phyloP scores from a whole-genome alignment of 768 basidiomycete species.

The Podaxis sp. region DNA sequence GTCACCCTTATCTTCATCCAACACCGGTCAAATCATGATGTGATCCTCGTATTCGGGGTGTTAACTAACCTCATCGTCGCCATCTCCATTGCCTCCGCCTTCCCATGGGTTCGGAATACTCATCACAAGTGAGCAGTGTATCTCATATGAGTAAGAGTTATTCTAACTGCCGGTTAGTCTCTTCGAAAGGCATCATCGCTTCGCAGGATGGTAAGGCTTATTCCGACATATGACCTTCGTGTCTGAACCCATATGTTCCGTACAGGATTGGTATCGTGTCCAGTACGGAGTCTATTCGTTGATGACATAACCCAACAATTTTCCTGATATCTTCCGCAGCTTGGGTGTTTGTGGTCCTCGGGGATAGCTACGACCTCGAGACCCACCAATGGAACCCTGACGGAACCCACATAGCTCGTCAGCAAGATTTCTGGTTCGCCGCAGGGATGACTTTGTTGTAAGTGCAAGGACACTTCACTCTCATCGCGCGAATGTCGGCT shows the following conservation, averaged over 20 bases:
- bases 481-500: neutral
- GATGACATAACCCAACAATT: neutral
- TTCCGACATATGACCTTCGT: neutral
- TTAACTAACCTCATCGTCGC: constrained; percentile 59
- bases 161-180: constrained; percentile 40
- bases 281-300: constrained; percentile 40
- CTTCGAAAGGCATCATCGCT: constrained; percentile 81
- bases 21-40: constrained; percentile 49
- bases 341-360: constrained; percentile 71
- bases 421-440: constrained; percentile 81
- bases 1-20: constrained; percentile 52
- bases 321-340: constrained; percentile 27
- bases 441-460: constrained; percentile 75
- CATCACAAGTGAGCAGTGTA: constrained; percentile 67
- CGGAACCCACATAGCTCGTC: constrained; percentile 55
- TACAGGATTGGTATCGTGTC: constrained; percentile 48
- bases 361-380: constrained; percentile 60
- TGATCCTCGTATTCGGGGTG: constrained; percentile 61
- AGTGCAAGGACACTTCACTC: constrained; percentile 21
- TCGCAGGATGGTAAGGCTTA: constrained; percentile 67
- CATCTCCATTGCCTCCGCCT: constrained; percentile 62
- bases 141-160: neutral
- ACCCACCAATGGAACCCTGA: constrained; percentile 61
- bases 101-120: constrained; percentile 79
- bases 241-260: constrained; percentile 10